Evolutionary conservation across 2,329 filamentous ascomycete genomes (phyloP).

Genomic region (Sordariomycetes sp.): DNA sequence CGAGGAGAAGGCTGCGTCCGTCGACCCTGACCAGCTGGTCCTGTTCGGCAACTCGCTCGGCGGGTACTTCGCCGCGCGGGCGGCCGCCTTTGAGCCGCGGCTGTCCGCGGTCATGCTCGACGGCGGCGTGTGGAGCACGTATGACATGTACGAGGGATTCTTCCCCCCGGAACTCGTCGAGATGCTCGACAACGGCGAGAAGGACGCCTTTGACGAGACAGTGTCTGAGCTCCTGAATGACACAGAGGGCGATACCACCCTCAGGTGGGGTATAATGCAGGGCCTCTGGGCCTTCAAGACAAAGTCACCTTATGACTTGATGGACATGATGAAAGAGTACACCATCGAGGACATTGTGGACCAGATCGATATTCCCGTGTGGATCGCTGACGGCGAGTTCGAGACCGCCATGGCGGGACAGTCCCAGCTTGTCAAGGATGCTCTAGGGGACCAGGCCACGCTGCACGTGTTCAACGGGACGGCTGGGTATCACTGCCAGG

Average conservation of each 20-base stretch:
- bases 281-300: slow-evolving; percentile 16
- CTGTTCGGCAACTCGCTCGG: slow-evolving; percentile 30
- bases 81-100: slow-evolving; percentile 30
- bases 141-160: slow-evolving; percentile 4
- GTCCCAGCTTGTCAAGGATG: slow-evolving; percentile 8
- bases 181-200: slow-evolving; percentile 9
- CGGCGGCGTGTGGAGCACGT: slow-evolving; percentile 24
- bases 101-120: slow-evolving; percentile 25
- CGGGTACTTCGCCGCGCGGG: slow-evolving; percentile 25
- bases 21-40: slow-evolving; percentile 20
- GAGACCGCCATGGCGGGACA: slow-evolving; percentile 11
- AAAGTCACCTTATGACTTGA: slow-evolving; percentile 12
- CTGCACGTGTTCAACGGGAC: slow-evolving; percentile 5
- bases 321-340: slow-evolving; percentile 8
- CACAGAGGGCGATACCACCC: slow-evolving; percentile 5
- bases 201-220: slow-evolving; percentile 11
- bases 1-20: slow-evolving; percentile 10
- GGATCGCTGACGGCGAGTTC: slow-evolving; percentile 7
- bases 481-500: slow-evolving; percentile 10
- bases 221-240: slow-evolving; percentile 3
- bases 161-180: slow-evolving; percentile 5
- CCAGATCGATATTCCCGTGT: neutral
- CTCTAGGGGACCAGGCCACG: slow-evolving; percentile 9
- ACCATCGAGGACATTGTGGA: slow-evolving; percentile 6
- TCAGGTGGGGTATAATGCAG: slow-evolving; percentile 14